Percentiles rank a stretch among this genome's conserved stretches.
Conservation (phyloP, 2,329 filamentous ascomycete genomes). For the Fusarium pseudograminearum region DNA sequence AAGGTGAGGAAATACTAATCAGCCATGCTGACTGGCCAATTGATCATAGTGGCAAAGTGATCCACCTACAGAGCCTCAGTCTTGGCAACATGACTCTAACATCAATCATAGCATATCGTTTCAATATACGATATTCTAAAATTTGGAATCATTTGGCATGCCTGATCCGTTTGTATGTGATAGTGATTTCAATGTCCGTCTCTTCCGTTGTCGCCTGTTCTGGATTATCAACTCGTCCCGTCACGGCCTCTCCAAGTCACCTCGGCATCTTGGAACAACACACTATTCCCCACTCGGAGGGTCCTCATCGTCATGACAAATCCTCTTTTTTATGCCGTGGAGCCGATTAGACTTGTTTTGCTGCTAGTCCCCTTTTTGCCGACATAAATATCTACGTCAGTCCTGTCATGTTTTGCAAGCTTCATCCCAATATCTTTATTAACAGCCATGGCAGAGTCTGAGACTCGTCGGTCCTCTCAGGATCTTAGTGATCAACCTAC, state of each 20-base stretch:
- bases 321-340: conserved; percentile 16
- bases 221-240: neutral
- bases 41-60: neutral
- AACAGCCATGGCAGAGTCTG: neutral
- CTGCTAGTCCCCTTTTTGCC: neutral
- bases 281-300: conserved; percentile 7
- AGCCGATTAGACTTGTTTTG: neutral
- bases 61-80: neutral
- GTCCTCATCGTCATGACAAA: conserved; percentile 34
- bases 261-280: conserved; percentile 14
- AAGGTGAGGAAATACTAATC: accelerated
- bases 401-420: neutral
- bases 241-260: neutral
- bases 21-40: neutral
- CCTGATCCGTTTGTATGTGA: accelerated
- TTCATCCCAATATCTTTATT: neutral
- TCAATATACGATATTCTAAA: too few relatives aligned
- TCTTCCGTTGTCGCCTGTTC: neutral
- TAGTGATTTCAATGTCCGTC: accelerated
- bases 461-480: neutral
- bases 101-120: neutral
- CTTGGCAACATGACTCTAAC: neutral
- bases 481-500: conserved; percentile 30
- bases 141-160: too few relatives aligned
- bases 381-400: conserved; percentile 17